Evolutionary conservation across 176 grass and related monocot genomes (phyloP), one percentile per base, ranked within the genome.

Genomic region (Eleusine coracana): DNA sequence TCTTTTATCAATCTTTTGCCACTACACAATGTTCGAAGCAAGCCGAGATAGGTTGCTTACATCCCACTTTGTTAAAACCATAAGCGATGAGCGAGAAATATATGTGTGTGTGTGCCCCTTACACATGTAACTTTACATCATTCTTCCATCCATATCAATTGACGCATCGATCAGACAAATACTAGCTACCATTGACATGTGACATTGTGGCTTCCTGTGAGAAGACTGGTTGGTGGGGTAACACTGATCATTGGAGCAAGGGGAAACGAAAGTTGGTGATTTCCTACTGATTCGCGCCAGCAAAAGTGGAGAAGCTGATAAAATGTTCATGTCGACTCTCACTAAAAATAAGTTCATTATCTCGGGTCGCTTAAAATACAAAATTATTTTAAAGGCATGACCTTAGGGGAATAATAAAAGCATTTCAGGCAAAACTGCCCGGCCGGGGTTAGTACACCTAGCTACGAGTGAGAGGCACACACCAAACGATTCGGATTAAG

Each of bases 21-120:
- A 23, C 39, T 59, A 41, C 79, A 59, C 79, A 59, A 16, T 31
- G 67, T 78, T 74, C 49, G 6, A 49, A 74, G 39, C 23, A 25
- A 60, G 23, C 4, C 40, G 58, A 16, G 25, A 10, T 49, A 66
- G 73, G 82, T 91, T 91, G 82, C 89, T 78, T 91, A 74, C 34
- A n/a, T 74, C 68, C 51, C 77, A 91, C 89, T 91, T 91, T 78
- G 78, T 82, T 85, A 75, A 88, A 88, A 82, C 42, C 72, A 37
- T 28, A 88, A 91, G 82, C 73, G 58, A 86, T 2, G 31, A 34
- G 34, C 72, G 56, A 86, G 34, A 36, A 34, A 34, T 34, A 34
- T 8, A 46, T 41, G 40, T 70, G 5, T 41, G 8, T n/a, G 20
- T 36, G 71, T 67, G 72, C 4, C 73, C 81, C 76, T 68, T 44